Conservation (phyloP, 345 rosid genomes). For the Gossypium turneri region DNA sequence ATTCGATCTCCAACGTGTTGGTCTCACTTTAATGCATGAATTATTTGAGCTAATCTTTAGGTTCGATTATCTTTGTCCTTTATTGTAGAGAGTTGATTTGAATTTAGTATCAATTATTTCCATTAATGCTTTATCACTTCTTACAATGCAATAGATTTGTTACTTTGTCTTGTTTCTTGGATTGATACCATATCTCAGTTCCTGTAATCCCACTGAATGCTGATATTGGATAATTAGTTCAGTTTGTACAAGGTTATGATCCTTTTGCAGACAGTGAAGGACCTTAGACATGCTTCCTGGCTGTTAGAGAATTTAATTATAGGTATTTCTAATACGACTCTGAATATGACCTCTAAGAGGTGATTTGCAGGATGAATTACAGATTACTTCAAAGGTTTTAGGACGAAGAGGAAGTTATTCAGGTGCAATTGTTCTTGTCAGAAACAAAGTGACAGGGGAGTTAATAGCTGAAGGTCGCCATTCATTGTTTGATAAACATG, state of each 20-base stretch:
- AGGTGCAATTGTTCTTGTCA: slow-evolving; percentile 62
- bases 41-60: too few species aligned
- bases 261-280: too few species aligned
- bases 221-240: too few species aligned
- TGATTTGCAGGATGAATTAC: slow-evolving; percentile 67
- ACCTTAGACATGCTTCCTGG: neutral
- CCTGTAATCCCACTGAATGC: too few species aligned
- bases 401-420: slow-evolving; percentile 67
- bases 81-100: neutral
- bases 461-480: slow-evolving; percentile 91
- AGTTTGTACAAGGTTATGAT: too few species aligned
- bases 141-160: neutral
- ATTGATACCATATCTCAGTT: too few species aligned
- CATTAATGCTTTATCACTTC: slow-evolving; percentile 2
- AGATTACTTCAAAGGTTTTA: slow-evolving; percentile 59
- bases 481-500: slow-evolving; percentile 62
- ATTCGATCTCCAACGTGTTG: too few species aligned
- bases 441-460: slow-evolving; percentile 71
- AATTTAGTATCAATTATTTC: neutral
- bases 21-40: too few species aligned
- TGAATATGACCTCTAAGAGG: neutral
- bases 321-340: neutral
- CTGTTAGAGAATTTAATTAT: neutral
- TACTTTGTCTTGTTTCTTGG: too few species aligned
- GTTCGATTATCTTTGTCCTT: neutral